Percentiles rank a stretch among this genome's conserved stretches.
phyloP scores from a whole-genome alignment of 768 basidiomycete genomes.

The Tulasnella sp. region DNA sequence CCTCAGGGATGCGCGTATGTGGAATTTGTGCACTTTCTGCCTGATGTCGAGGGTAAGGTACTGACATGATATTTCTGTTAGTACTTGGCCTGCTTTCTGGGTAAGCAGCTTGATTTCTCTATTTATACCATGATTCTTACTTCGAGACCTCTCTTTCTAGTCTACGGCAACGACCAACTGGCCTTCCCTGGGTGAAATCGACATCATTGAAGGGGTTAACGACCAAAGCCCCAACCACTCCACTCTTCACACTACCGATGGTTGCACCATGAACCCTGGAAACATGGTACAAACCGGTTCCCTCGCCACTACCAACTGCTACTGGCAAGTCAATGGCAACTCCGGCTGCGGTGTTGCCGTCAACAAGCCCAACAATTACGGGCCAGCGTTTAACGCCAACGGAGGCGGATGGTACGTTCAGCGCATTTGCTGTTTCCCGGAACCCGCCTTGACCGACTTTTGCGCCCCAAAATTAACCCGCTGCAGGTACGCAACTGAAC shows the following conservation, averaged over 20 bases:
- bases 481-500: slow-evolving; percentile 38
- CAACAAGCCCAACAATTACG: slow-evolving; percentile 35
- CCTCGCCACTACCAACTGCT: slow-evolving; percentile 35
- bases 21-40: neutral
- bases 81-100: slow-evolving; percentile 56
- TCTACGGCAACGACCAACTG: slow-evolving; percentile 43
- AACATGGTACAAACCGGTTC: slow-evolving; percentile 49
- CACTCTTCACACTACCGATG: slow-evolving; percentile 41
- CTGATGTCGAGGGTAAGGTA: neutral
- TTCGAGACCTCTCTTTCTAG: slow-evolving; percentile 48
- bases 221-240: slow-evolving; percentile 35
- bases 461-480: too few species aligned
- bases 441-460: neutral
- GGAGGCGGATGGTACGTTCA: slow-evolving; percentile 36
- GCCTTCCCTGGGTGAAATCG: slow-evolving; percentile 51
- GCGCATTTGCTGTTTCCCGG: too few species aligned
- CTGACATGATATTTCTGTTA: slow-evolving; percentile 28
- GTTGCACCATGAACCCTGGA: slow-evolving; percentile 58
- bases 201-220: slow-evolving; percentile 44
- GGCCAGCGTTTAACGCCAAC: slow-evolving; percentile 35
- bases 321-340: slow-evolving; percentile 36
- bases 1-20: slow-evolving; percentile 50
- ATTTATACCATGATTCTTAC: neutral
- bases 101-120: neutral
- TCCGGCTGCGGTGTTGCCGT: slow-evolving; percentile 35